Evolutionary conservation across 305 asterid genomes (phyloP), one percentile per base, ranked within the genome.

Genomic region (Plantago coronopus): DNA sequence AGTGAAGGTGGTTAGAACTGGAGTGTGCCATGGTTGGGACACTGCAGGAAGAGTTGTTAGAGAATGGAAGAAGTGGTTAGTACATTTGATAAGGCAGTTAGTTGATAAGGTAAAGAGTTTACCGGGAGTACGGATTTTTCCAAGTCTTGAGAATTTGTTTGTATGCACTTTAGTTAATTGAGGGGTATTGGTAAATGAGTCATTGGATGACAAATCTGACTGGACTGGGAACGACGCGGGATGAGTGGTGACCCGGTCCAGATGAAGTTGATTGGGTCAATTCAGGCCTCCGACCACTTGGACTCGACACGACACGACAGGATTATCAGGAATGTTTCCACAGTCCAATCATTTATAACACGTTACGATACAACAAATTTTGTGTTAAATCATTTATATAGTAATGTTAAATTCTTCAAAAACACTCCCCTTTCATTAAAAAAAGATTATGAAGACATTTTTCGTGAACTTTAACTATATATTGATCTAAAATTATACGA

Each of bases 201-300:
- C 63, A 40, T 59, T 5, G 16, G 58, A 57, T 57, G 73, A 34
- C 7, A 55, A 54, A 64, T 50, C 42, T 51, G 77, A 72, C 70
- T 63, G 21, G 7, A 21, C 50, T 48, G 51, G 9, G 1, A 19
- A 7, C n/a, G 18, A 23, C 27, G 57, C 53, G 49, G 38, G 31
- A 54, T 17, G 17, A 23, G 17, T 3, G 62, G 34, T 23, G 70
- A 59, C 59, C 23, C n/a, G 45, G 2, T 54, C 48, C 9, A 45
- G 4, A 29, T 38, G 46, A 57, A 47, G 61, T 66, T 71, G 76
- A 66, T 56, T 65, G 51, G 49, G 76, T 66, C 76, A 66, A 72
- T 29, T 56, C n/a, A n/a, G n/a, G n/a, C n/a, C n/a, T n/a, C n/a
- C n/a, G n/a, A n/a, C n/a, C n/a, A n/a, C n/a, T n/a, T n/a, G n/a